Percentiles rank a stretch among this genome's conserved stretches.
These are phyloP conservation scores for Leccinum boreale DNA, from an alignment of 768 basidiomycete genomes.

Conservation along the genomic window DNA sequence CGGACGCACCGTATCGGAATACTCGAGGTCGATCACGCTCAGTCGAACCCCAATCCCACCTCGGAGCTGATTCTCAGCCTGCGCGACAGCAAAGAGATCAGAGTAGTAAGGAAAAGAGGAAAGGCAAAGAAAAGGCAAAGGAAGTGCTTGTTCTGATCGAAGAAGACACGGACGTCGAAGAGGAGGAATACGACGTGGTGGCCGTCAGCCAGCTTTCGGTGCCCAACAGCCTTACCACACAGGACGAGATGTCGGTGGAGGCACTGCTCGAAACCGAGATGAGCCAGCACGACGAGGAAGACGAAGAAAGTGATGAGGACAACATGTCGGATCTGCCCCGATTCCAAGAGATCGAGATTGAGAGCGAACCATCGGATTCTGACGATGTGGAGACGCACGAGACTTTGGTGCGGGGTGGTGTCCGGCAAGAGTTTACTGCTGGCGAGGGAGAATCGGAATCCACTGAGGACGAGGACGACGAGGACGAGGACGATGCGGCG, in stretches of 20 bases:
- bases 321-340: background rate
- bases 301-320: background rate
- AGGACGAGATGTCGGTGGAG: conserved; percentile 24
- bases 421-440: background rate
- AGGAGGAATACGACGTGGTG: background rate
- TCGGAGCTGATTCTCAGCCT: background rate
- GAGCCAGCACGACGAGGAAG: background rate
- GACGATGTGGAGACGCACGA: conserved; percentile 30
- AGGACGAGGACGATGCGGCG: conserved; percentile 5
- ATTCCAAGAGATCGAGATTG: conserved; percentile 9
- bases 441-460: background rate
- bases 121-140: background rate
- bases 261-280: conserved; percentile 12
- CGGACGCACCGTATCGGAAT: conserved; percentile 15
- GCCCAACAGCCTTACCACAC: background rate
- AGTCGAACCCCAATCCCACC: conserved; percentile 8
- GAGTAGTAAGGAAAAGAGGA: conserved; percentile 4
- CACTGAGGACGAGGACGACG: background rate
- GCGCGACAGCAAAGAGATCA: background rate
- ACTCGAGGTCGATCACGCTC: conserved; percentile 24
- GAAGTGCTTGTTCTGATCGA: conserved; percentile 2
- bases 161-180: conserved; percentile 6
- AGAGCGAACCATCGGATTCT: conserved; percentile 21
- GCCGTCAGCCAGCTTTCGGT: background rate
- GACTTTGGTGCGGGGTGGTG: conserved; percentile 3